Evolutionary conservation across 164 flowering plant species (phyloP).

Genomic region (Kingdonia uniflora): DNA sequence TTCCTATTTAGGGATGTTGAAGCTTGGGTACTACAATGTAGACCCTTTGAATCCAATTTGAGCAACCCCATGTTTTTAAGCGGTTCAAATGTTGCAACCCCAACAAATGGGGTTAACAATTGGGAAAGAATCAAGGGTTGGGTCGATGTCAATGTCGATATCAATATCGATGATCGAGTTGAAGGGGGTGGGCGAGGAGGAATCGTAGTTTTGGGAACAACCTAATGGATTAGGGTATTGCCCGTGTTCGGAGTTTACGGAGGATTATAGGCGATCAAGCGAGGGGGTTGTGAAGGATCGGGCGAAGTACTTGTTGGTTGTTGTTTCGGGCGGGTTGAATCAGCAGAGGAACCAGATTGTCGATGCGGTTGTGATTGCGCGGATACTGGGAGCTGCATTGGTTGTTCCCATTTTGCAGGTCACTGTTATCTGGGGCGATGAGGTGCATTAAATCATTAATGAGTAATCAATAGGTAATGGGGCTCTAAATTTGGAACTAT

Average conservation of each 20-base stretch:
- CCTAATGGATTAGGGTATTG: constrained; percentile 75
- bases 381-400: constrained; percentile 89
- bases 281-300: constrained; percentile 38
- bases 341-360: constrained; percentile 98
- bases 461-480: too few species aligned
- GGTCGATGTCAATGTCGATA: too few species aligned
- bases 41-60: constrained; percentile 23
- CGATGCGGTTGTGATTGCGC: constrained; percentile 93
- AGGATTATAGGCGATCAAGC: constrained; percentile 35
- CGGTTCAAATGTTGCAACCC: background rate
- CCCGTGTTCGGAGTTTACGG: constrained; percentile 61
- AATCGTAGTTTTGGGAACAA: constrained; percentile 65
- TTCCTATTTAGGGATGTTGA: constrained; percentile 43
- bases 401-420: constrained; percentile 93
- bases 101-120: too few species aligned
- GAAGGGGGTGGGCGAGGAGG: constrained; percentile 11
- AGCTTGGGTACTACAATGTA: constrained; percentile 33
- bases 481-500: constrained; percentile 1
- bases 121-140: background rate
- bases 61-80: constrained; percentile 28
- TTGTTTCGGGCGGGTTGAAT: constrained; percentile 92
- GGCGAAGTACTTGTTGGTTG: constrained; percentile 70
- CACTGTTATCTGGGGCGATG: constrained; percentile 93
- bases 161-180: constrained; percentile 5
- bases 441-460: too few species aligned